Conservation (phyloP, 176 grass and related monocot genomes). For the Metroxylon sagu region DNA sequence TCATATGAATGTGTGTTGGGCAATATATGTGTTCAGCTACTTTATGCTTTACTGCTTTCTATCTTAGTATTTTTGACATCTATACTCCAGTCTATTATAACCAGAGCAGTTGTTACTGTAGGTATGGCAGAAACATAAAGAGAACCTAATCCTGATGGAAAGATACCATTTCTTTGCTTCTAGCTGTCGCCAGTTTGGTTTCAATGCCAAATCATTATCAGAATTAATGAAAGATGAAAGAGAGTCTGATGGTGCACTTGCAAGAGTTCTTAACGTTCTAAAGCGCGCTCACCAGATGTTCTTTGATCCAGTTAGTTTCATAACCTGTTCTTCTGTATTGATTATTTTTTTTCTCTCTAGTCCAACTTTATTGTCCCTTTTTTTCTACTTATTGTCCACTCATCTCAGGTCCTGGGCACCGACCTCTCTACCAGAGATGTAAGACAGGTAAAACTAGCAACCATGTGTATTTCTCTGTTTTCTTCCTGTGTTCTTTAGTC, state of each 20-base stretch:
- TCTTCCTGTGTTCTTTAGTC: too few relatives aligned
- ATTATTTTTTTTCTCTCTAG: neutral
- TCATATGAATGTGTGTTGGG: too few relatives aligned
- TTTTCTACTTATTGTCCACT: conserved; percentile 10
- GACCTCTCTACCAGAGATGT: conserved; percentile 49
- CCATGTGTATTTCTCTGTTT: neutral
- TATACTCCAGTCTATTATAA: neutral
- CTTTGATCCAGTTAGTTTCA: conserved; percentile 61
- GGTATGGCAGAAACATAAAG: conserved; percentile 93
- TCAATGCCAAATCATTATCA: conserved; percentile 47
- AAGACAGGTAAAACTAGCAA: conserved; percentile 42
- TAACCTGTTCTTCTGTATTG: neutral
- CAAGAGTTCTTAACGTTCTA: conserved; percentile 71
- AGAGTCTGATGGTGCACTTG: conserved; percentile 63
- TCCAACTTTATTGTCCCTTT: neutral
- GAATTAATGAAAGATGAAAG: conserved; percentile 77
- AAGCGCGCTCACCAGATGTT: conserved; percentile 57
- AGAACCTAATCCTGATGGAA: conserved; percentile 93
- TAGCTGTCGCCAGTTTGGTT: conserved; percentile 56
- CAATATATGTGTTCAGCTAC: too few relatives aligned
- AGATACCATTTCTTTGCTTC: conserved; percentile 92
- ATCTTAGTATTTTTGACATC: neutral
- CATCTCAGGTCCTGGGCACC: conserved; percentile 39
- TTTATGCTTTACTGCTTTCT: conserved; percentile 1
- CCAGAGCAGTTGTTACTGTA: conserved; percentile 12